Evolutionary conservation across 352 stramenopile genomes (phyloP).

Genomic region (Globisporangium spiculum): DNA sequence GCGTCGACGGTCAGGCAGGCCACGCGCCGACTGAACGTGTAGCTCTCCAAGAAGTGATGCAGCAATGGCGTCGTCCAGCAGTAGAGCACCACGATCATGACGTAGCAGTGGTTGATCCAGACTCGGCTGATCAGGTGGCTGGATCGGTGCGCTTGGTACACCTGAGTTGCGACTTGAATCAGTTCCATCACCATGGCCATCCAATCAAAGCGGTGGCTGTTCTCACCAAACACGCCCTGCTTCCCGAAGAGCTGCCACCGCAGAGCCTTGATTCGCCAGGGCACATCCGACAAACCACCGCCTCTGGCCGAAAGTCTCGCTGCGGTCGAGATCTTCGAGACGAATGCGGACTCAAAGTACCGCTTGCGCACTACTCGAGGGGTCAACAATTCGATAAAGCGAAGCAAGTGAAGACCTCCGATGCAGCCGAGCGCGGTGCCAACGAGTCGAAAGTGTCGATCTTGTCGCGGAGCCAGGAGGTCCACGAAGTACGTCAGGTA

Average conservation of each 20-base stretch:
- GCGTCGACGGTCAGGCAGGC: slow-evolving; percentile 16
- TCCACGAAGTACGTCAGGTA: slow-evolving; percentile 30
- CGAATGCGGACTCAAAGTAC: background rate
- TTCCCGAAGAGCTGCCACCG: background rate
- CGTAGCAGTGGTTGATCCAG: slow-evolving; percentile 25
- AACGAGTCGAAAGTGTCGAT: slow-evolving; percentile 21
- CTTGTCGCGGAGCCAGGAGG: slow-evolving; percentile 21
- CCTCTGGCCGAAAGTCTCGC: background rate
- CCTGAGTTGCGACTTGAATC: slow-evolving; percentile 5
- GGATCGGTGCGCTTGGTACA: slow-evolving; percentile 17
- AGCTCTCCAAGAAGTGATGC: slow-evolving; percentile 9
- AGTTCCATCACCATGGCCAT: slow-evolving; percentile 7
- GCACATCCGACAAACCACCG: background rate
- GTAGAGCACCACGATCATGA: slow-evolving; percentile 20
- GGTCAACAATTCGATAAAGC: background rate
- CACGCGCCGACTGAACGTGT: slow-evolving; percentile 7
- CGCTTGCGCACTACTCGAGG: background rate
- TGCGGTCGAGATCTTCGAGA: background rate
- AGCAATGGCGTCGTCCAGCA: slow-evolving; percentile 27
- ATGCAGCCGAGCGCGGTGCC: slow-evolving; percentile 19
- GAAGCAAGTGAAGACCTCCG: slow-evolving; percentile 7
- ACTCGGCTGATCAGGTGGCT: slow-evolving; percentile 15
- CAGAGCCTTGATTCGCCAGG: background rate
- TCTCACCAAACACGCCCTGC: background rate
- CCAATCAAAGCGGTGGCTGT: background rate